These are phyloP conservation scores for Huiozyma sinensis DNA, from an alignment of 805 yeast species.

Conservation along the genomic window DNA sequence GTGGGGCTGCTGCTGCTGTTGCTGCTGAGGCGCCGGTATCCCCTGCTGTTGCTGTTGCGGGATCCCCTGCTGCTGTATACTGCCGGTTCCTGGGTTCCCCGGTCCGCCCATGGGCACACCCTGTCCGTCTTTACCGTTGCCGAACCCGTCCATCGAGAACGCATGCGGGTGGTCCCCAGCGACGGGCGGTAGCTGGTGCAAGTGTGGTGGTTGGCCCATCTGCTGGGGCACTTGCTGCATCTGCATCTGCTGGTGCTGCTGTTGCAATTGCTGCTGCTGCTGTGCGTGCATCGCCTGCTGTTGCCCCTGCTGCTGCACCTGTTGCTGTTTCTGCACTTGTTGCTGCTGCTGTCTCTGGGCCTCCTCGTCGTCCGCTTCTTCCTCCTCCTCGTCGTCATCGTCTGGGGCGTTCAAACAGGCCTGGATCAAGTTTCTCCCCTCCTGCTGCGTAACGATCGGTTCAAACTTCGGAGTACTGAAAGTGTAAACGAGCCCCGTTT, in stretches of 20 bases:
- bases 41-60: not conserved
- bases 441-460: conserved; percentile 93
- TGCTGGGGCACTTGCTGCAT: conserved; percentile 2
- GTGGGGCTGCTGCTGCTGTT: not conserved
- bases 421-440: conserved; percentile 93
- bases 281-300: not conserved
- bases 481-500: conserved; percentile 97
- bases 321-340: not conserved
- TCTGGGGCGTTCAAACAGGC: conserved; percentile 98
- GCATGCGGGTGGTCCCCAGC: not conserved
- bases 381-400: conserved; percentile 61
- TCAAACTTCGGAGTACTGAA: conserved; percentile 98
- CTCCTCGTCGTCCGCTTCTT: conserved; percentile 39
- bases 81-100: conserved; percentile 3
- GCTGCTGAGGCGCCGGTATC: not conserved
- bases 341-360: conserved; percentile 19
- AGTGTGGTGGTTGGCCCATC: conserved; percentile 2
- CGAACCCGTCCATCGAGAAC: conserved; percentile 3
- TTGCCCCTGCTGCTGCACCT: not conserved
- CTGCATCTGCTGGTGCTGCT: conserved; percentile 1
- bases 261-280: conserved; percentile 1
- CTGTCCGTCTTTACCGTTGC: conserved; percentile 1
- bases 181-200: not conserved
- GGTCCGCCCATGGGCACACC: no score
- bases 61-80: conserved; percentile 18